These are phyloP conservation scores for Ceriops tagal DNA, from an alignment of 345 rosid species.

Conservation along the genomic window DNA sequence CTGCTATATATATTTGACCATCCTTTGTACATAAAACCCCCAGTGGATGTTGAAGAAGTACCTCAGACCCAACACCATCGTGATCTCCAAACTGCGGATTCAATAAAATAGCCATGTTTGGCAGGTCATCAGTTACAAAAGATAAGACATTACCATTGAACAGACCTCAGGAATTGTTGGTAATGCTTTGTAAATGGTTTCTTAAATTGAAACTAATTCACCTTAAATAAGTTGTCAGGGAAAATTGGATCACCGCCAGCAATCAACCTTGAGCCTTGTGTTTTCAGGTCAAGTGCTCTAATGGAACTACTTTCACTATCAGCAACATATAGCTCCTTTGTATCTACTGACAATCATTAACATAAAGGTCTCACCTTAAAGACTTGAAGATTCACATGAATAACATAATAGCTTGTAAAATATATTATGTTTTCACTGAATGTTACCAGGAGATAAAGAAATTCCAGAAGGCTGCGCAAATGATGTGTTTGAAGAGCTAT, in stretches of 20 bases:
- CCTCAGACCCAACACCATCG: conserved; percentile 88
- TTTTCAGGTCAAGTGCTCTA: conserved; percentile 72
- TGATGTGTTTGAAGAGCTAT: conserved; percentile 71
- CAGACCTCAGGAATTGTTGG: not conserved
- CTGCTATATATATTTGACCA: conserved; percentile 76
- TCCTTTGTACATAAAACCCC: conserved; percentile 71
- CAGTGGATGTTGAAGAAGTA: conserved; percentile 87
- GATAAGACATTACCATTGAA: not conserved
- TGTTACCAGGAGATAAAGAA: conserved; percentile 66
- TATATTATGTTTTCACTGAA: not conserved
- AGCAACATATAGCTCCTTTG: conserved; percentile 67
- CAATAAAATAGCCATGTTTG: not conserved
- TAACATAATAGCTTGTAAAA: conserved; percentile 4
- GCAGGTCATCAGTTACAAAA: not conserved
- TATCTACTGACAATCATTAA: conserved; percentile 38
- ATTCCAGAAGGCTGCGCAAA: conserved; percentile 95
- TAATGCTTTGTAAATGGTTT: conserved; percentile 6
- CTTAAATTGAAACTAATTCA: conserved; percentile 21
- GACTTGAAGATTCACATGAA: not conserved
- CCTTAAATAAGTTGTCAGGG: conserved; percentile 84
- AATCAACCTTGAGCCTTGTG: conserved; percentile 83
- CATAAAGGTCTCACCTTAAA: not conserved
- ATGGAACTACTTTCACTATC: conserved; percentile 98
- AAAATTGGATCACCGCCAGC: conserved; percentile 86
- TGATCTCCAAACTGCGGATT: conserved; percentile 79